These are phyloP conservation scores for Vanderwaltozyma polyspora DNA, from an alignment of 805 yeast species.

Conservation along the genomic window DNA sequence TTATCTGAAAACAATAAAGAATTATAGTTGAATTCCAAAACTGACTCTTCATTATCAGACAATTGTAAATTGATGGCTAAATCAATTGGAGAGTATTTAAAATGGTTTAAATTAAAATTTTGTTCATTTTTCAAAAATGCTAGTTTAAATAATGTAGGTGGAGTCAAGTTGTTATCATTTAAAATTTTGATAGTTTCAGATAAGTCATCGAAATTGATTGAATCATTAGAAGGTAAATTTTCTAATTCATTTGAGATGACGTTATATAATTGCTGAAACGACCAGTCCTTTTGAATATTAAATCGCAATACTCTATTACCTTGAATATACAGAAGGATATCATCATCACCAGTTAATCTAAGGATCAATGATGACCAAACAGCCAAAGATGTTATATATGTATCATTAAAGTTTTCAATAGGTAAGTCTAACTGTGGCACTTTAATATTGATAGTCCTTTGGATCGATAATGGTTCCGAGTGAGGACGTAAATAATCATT, in stretches of 20 bases:
- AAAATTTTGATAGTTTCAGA: slow-evolving; percentile 38
- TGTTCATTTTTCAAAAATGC: slow-evolving; percentile 34
- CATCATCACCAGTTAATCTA: slow-evolving; percentile 89
- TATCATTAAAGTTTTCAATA: slow-evolving; percentile 10
- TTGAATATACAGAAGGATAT: slow-evolving; percentile 58
- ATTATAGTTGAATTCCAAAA: slow-evolving; percentile 39
- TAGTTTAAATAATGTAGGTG: slow-evolving; percentile 53
- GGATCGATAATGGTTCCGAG: slow-evolving; percentile 55
- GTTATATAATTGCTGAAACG: slow-evolving; percentile 43
- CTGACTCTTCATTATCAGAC: neutral
- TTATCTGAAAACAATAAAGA: slow-evolving; percentile 59
- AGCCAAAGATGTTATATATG: slow-evolving; percentile 48
- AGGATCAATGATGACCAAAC: slow-evolving; percentile 59
- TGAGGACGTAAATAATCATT: slow-evolving; percentile 76
- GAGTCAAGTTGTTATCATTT: slow-evolving; percentile 40
- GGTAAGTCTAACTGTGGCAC: slow-evolving; percentile 24
- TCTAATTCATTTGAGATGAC: slow-evolving; percentile 32
- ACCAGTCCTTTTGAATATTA: slow-evolving; percentile 40
- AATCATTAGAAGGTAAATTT: slow-evolving; percentile 4
- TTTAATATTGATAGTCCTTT: slow-evolving; percentile 33
- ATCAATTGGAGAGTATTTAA: slow-evolving; percentile 32
- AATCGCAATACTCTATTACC: slow-evolving; percentile 47
- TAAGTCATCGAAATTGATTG: slow-evolving; percentile 46
- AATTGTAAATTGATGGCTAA: slow-evolving; percentile 31
- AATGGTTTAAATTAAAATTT: slow-evolving; percentile 25